Evolutionary conservation across 495 filamentous ascomycete species (phyloP).

Genomic region (Jackrogersella minutella): DNA sequence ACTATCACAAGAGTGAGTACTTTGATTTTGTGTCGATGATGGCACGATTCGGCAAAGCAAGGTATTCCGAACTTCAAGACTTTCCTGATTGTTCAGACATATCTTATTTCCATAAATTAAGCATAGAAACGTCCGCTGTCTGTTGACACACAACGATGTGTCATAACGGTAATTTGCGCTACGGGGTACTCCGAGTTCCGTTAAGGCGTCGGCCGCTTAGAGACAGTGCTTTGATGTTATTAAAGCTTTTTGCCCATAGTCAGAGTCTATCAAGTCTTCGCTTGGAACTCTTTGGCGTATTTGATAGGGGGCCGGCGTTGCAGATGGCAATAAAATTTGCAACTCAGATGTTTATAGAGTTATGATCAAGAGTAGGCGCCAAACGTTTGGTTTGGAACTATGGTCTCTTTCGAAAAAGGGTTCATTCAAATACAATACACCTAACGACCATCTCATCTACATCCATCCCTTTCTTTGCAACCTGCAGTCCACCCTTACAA

Average conservation of each 20-base stretch:
- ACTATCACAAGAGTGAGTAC: not conserved
- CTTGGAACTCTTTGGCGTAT: not conserved
- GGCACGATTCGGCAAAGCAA: not conserved
- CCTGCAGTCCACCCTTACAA: not conserved
- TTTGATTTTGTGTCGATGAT: not conserved
- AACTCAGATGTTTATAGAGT: not conserved
- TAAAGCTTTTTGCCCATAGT: not conserved
- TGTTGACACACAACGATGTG: not conserved
- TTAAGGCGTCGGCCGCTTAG: not conserved
- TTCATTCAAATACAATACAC: not conserved
- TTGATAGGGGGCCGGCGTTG: not conserved
- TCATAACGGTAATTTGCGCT: not conserved
- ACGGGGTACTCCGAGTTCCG: not conserved
- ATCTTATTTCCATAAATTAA: not conserved
- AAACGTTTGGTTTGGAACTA: not conserved
- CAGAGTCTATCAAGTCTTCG: not conserved
- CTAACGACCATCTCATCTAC: not conserved
- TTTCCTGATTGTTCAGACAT: not conserved
- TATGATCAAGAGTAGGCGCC: not conserved
- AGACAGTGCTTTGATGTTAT: not conserved
- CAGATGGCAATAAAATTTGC: not conserved
- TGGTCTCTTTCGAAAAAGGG: not conserved
- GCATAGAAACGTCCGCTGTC: too few species aligned
- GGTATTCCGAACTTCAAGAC: not conserved
- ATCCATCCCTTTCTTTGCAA: not conserved